Evolutionary conservation across 352 stramenopile species (phyloP), one percentile per base, ranked within the genome.

Genomic region (Phytophthora capsici): DNA sequence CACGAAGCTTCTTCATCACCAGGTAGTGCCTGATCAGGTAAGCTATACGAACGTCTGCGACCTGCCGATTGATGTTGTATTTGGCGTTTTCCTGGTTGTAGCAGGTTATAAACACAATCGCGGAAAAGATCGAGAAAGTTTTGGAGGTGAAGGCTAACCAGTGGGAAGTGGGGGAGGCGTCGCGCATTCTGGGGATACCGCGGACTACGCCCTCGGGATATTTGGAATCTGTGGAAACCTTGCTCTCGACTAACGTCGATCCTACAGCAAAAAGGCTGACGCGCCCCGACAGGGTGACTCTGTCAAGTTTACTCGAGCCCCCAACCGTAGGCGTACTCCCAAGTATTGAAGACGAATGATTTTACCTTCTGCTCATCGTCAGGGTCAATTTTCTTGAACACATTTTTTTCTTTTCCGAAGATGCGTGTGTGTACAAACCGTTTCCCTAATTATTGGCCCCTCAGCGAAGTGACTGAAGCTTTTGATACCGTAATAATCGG

Each of bases 11-110:
- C 49, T 57, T 57, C 49, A 46, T 14, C 13, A 25, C 1, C 20
- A 23, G 49, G 23, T 45, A 45, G 20, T 57, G 48, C 6, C 30
- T 12, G 19, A 56, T 30, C n/a, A 57, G 20, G 36, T 38, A 57
- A 32, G 36, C 22, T 3, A 23, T 47, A 3, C 46, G 22, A 4
- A 57, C 34, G 46, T 47, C 22, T 5, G n/a, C 6, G 2, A 47
- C n/a, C 8, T 36, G 49, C 17, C 47, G 49, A 37, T 23, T 38
- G 1, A 47, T 7, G 17, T 38, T 57, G n/a, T n/a, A n/a, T n/a
- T n/a, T n/a, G n/a, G n/a, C n/a, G n/a, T n/a, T n/a, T n/a, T n/a
- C n/a, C n/a, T n/a, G n/a, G n/a, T n/a, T n/a, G n/a, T n/a, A n/a
- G n/a, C n/a, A 46, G n/a, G 32, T 46, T n/a, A 26, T 36, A 14